Conservation (phyloP, 2,329 filamentous ascomycete genomes). For the Penicillium sp. region DNA sequence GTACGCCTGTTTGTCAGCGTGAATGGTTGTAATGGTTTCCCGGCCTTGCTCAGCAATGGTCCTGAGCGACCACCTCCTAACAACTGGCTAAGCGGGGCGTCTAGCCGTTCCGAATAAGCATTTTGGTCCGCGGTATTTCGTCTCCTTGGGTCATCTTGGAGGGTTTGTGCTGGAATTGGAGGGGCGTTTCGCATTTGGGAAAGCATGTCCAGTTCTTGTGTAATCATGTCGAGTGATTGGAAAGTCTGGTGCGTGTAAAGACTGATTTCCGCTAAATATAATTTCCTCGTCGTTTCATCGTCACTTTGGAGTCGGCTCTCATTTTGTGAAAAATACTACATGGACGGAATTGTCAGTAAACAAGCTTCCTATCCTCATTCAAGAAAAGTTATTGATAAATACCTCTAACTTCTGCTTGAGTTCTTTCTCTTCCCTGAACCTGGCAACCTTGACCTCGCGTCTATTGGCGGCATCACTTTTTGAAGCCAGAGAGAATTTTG, state of each 20-base stretch:
- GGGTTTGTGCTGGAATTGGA: slow-evolving; percentile 33
- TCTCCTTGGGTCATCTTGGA: slow-evolving; percentile 36
- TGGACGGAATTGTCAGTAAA: slow-evolving; percentile 17
- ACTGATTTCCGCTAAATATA: slow-evolving; percentile 71
- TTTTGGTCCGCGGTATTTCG: slow-evolving; percentile 50
- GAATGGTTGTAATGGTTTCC: slow-evolving; percentile 86
- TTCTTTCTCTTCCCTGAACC: slow-evolving; percentile 80
- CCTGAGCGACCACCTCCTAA: slow-evolving; percentile 51
- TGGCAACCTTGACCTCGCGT: slow-evolving; percentile 78
- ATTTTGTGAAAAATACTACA: slow-evolving; percentile 57
- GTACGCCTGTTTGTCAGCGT: slow-evolving; percentile 75
- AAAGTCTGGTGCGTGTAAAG: slow-evolving; percentile 77
- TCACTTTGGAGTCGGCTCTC: slow-evolving; percentile 64
- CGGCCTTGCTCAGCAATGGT: slow-evolving; percentile 70
- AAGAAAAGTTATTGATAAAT: slow-evolving; percentile 15
- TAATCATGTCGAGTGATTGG: slow-evolving; percentile 79
- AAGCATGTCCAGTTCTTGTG: slow-evolving; percentile 78
- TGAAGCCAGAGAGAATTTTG: slow-evolving; percentile 68
- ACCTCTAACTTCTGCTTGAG: slow-evolving; percentile 78
- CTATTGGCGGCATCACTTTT: slow-evolving; percentile 63
- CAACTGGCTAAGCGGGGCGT: slow-evolving; percentile 57
- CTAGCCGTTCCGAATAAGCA: slow-evolving; percentile 69
- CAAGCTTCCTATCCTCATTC: slow-evolving; percentile 14
- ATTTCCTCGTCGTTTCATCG: slow-evolving; percentile 74
- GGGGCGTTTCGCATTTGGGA: slow-evolving; percentile 60